Conservation (phyloP, 768 basidiomycete species). For the Coprinopsis marcescibilis region DNA sequence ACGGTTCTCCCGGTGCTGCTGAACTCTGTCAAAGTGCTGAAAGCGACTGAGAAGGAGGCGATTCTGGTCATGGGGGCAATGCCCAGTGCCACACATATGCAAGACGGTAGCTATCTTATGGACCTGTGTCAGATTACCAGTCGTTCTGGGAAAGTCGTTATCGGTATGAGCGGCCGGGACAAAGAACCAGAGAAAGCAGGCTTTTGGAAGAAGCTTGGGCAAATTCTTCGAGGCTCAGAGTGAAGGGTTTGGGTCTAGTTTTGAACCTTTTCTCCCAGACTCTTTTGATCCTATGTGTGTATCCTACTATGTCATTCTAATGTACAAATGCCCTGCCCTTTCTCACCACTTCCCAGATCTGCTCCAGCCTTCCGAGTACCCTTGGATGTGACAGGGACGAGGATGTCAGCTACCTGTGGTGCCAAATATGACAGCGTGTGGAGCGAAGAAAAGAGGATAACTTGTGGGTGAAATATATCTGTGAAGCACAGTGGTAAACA, state of each 20-base stretch:
- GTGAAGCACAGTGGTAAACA: not conserved
- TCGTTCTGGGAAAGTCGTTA: constrained; percentile 32
- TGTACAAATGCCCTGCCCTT: not conserved
- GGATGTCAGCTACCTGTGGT: too few relatives aligned
- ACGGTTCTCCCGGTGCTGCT: constrained; percentile 30
- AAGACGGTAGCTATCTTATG: constrained; percentile 16
- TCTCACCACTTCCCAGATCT: constrained; percentile 8
- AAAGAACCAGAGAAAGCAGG: constrained; percentile 25
- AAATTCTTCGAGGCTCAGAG: constrained; percentile 14
- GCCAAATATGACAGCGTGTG: too few relatives aligned
- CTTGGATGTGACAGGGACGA: not conserved
- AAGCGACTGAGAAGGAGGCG: constrained; percentile 28
- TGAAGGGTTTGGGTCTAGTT: not conserved
- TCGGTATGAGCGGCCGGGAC: constrained; percentile 40
- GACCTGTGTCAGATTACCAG: constrained; percentile 37
- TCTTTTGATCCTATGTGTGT: constrained; percentile 2
- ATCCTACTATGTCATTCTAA: constrained; percentile 7
- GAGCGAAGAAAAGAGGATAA: not conserved
- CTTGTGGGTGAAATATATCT: not conserved
- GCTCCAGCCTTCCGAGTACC: not conserved
- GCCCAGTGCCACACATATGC: constrained; percentile 11
- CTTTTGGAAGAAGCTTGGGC: constrained; percentile 36
- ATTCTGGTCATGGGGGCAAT: constrained; percentile 34
- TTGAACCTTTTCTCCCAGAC: not conserved
- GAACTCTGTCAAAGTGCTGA: constrained; percentile 25